Percentiles rank a stretch among this genome's conserved stretches.
phyloP scores from a whole-genome alignment of 805 yeast genomes.

The Teunomyces lycoperdinae region DNA sequence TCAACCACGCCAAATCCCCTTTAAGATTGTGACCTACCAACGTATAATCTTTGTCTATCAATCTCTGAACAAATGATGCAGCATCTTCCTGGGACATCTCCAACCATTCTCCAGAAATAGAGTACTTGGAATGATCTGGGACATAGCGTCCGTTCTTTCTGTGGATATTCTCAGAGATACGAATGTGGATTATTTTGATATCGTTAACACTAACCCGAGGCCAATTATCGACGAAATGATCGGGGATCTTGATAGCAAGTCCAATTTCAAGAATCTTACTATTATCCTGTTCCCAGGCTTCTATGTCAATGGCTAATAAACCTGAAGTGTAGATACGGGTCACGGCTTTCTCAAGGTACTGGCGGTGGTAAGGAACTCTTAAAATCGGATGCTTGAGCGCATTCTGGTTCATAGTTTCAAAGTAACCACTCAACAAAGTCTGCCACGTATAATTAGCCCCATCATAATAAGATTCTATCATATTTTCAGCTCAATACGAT shows the following conservation, averaged over 20 bases:
- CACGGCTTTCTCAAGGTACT: background rate
- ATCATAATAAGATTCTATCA: background rate
- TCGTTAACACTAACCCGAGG: background rate
- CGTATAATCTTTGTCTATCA: conserved; percentile 35
- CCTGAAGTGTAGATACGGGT: conserved; percentile 14
- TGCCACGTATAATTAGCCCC: background rate
- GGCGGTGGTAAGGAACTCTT: background rate
- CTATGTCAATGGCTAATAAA: conserved; percentile 53
- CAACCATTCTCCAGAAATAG: conserved; percentile 48
- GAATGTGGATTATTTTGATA: conserved; percentile 39
- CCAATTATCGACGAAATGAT: too few relatives aligned
- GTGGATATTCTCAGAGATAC: conserved; percentile 43
- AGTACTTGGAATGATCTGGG: conserved; percentile 50
- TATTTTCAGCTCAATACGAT: too few relatives aligned
- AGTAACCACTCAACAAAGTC: background rate
- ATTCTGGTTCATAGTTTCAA: background rate
- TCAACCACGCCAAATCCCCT: conserved; percentile 56
- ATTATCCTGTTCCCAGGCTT: conserved; percentile 50
- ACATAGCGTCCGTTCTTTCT: conserved; percentile 52
- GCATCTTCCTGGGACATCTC: conserved; percentile 38
- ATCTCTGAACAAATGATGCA: conserved; percentile 35
- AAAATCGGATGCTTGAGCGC: background rate
- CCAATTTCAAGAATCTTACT: conserved; percentile 55
- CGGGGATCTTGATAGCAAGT: conserved; percentile 35
- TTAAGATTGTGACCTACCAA: conserved; percentile 60